Evolutionary conservation across 2,329 filamentous ascomycete genomes (phyloP), one percentile per base, ranked within the genome.

Genomic region (Trichocomaceae sp.): DNA sequence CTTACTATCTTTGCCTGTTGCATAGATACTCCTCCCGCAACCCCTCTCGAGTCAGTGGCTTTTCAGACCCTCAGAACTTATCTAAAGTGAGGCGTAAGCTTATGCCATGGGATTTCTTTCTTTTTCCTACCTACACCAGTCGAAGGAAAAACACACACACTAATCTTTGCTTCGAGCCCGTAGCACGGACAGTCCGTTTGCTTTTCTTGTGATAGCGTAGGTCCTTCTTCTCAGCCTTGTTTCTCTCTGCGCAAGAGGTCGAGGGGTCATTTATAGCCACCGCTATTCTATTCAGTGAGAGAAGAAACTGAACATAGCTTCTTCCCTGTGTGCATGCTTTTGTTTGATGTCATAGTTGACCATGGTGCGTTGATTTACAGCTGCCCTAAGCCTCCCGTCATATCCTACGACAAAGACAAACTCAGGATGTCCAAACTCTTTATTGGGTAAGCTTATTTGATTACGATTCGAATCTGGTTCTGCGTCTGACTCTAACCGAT

Each of bases 341-440:
- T 42, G 17, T 42, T 42, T 22, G 39, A 42, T 42, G 17, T 42
- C 1, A 42, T 42, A 23, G 47, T 33, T 39, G 31, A 19, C 20
- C 26, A n/a, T 29, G 47, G 15, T 46, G 19, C 22, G 13, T 47
- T 47, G 45, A 47, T 17, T 47, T 47, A 23, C 45, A 47, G 45
- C 12, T 26, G 5, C 45, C 26, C 22, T 12, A 29, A n/a, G 5
- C 5, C 57, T 51, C 23, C 15, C 19, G 19, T 9, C 19, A 29
- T 26, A 33, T 35, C 20, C 44, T 31, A 47, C 23, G 5, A 53
- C 41, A 23, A 41, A 22, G 20, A 37, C 42, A 47, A n/a, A 20
- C 60, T 26, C 72, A 77, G 66, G 60, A 96, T 96, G 91, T 86
- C 90, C 58, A 96, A 96, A 76, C 83, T 96, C 66, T 96, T 96